phyloP scores from a whole-genome alignment of 371 early-diverging fungal species.

The Mucor piriformis region DNA sequence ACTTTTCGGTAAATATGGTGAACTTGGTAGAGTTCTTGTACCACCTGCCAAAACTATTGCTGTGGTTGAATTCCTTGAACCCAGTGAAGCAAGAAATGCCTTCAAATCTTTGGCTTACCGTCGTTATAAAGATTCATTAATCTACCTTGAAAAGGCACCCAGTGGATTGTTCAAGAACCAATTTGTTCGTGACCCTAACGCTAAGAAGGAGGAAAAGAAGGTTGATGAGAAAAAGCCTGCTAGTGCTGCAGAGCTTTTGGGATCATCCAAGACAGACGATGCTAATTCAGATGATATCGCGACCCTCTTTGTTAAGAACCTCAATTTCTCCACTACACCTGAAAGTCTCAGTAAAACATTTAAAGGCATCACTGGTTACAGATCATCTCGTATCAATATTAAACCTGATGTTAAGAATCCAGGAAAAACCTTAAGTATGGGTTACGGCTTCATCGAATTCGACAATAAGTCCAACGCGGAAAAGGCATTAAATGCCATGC shows the following conservation, averaged over 20 bases:
- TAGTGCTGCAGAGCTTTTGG: slow-evolving; percentile 50
- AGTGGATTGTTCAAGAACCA: slow-evolving; percentile 72
- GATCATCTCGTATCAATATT: slow-evolving; percentile 76
- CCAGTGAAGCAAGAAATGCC: slow-evolving; percentile 89
- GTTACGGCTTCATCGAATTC: slow-evolving; percentile 98
- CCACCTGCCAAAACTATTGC: slow-evolving; percentile 96
- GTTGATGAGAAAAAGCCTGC: slow-evolving; percentile 29
- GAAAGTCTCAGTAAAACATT: slow-evolving; percentile 75
- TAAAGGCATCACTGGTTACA: slow-evolving; percentile 68
- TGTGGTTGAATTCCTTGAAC: slow-evolving; percentile 89
- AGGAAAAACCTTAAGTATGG: slow-evolving; percentile 82
- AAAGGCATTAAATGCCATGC: slow-evolving; percentile 82
- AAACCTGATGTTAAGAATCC: slow-evolving; percentile 83
- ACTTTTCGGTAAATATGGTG: slow-evolving; percentile 85
- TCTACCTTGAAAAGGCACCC: slow-evolving; percentile 96
- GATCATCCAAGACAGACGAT: slow-evolving; percentile 31
- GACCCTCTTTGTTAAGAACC: slow-evolving; percentile 92
- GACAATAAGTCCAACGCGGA: slow-evolving; percentile 74
- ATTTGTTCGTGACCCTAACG: slow-evolving; percentile 48
- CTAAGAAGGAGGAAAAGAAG: slow-evolving; percentile 20
- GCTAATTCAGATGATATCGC: slow-evolving; percentile 60
- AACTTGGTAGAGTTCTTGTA: slow-evolving; percentile 85
- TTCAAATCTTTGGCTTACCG: slow-evolving; percentile 90
- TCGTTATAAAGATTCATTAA: slow-evolving; percentile 84
- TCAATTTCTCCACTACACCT: slow-evolving; percentile 88